A percentile compares a stretch with the other conserved stretches of the same genome.
These are phyloP conservation scores for Agapanthus africanus DNA, from an alignment of 106 monocot species.

Conservation along the genomic window DNA sequence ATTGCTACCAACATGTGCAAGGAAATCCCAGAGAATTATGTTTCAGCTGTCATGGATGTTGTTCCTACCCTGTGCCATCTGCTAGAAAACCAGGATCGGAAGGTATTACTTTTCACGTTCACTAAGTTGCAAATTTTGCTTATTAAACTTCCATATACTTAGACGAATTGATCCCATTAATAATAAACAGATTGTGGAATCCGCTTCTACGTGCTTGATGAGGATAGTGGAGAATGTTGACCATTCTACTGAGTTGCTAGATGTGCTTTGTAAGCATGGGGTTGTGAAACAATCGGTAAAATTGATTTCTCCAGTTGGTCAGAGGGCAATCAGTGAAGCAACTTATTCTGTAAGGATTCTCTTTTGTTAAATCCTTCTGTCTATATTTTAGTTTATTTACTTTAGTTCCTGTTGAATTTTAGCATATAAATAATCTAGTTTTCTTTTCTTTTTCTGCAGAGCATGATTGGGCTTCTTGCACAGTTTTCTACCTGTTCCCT, in stretches of 20 bases:
- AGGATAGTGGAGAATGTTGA: conserved; percentile 41
- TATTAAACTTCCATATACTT: background rate
- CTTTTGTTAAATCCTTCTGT: background rate
- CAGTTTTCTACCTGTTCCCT: conserved; percentile 55
- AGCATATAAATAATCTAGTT: background rate
- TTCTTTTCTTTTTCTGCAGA: conserved; percentile 31
- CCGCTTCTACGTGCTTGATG: conserved; percentile 42
- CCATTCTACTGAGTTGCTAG: conserved; percentile 42
- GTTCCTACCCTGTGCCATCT: conserved; percentile 61
- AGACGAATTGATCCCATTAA: background rate
- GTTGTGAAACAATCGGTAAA: conserved; percentile 26
- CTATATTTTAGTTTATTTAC: background rate
- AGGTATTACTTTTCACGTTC: conserved; percentile 24
- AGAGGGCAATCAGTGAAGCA: conserved; percentile 20
- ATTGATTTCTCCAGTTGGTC: conserved; percentile 35
- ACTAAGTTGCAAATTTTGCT: background rate
- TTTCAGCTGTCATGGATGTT: conserved; percentile 45
- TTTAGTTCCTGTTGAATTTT: background rate
- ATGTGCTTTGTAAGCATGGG: conserved; percentile 44
- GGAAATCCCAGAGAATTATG: conserved; percentile 43
- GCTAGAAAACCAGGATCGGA: conserved; percentile 53
- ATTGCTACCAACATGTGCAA: conserved; percentile 63
- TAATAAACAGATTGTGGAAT: conserved; percentile 8
- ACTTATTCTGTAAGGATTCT: conserved; percentile 29
- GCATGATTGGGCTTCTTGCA: conserved; percentile 59